phyloP scores from a whole-genome alignment of 148 eudicot genomes.

The Camellia granthamiana region DNA sequence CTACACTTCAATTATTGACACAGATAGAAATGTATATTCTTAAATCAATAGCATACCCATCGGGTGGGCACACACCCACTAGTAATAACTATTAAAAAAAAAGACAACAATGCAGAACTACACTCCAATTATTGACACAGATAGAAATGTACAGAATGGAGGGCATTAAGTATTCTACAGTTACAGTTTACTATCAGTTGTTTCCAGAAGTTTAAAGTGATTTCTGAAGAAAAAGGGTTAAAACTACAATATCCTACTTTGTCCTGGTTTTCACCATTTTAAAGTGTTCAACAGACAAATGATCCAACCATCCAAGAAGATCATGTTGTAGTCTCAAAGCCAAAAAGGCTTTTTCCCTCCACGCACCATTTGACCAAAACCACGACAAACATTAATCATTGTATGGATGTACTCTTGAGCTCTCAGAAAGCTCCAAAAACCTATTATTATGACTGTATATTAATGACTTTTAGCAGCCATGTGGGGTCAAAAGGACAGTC shows the following conservation, averaged over 20 bases:
- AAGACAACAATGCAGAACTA: not conserved
- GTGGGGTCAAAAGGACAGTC: not conserved
- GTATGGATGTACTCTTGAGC: no score
- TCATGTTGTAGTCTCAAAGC: not conserved
- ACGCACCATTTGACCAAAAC: not conserved
- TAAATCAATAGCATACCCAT: no score
- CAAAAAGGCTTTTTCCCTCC: not conserved
- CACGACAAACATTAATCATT: not conserved
- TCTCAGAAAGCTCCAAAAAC: no score
- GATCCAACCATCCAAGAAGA: not conserved
- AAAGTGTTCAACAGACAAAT: not conserved
- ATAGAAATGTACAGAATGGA: not conserved
- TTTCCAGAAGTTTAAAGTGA: not conserved
- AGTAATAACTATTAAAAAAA: no score
- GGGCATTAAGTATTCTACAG: not conserved
- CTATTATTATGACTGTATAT: not conserved
- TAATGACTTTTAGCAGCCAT: not conserved
- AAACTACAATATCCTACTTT: not conserved
- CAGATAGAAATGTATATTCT: not conserved
- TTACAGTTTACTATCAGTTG: not conserved
- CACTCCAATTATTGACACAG: not conserved
- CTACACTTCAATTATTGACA: not conserved
- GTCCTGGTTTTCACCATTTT: not conserved
- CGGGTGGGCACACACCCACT: no score
- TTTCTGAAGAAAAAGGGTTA: not conserved